phyloP scores from a whole-genome alignment of 2,329 filamentous ascomycete genomes.

The Calonectria leucothoes region DNA sequence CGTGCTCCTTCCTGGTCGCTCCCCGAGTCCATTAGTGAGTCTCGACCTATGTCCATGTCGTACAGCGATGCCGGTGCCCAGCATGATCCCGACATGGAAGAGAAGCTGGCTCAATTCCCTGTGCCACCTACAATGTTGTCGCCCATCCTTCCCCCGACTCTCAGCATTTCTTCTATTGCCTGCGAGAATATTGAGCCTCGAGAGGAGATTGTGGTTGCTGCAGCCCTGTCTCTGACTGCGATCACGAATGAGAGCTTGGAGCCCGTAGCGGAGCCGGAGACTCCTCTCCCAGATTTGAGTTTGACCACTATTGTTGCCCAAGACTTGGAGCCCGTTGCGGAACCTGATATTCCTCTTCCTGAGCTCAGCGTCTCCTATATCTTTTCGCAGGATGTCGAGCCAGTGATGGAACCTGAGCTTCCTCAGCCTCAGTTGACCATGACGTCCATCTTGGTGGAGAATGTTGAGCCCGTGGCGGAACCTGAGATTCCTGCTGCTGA shows the following conservation, averaged over 20 bases:
- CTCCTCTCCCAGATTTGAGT: slow-evolving; percentile 39
- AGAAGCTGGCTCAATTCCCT: slow-evolving; percentile 66
- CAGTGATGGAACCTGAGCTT: slow-evolving; percentile 41
- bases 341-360: slow-evolving; percentile 36
- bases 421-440: slow-evolving; percentile 40
- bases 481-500: slow-evolving; percentile 33
- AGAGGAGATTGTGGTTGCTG: slow-evolving; percentile 48
- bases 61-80: slow-evolving; percentile 67
- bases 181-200: slow-evolving; percentile 57
- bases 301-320: slow-evolving; percentile 43
- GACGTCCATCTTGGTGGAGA: slow-evolving; percentile 40
- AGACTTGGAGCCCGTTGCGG: slow-evolving; percentile 43
- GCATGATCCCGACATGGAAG: slow-evolving; percentile 61
- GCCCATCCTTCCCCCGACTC: slow-evolving; percentile 47
- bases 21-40: slow-evolving; percentile 41
- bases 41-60: slow-evolving; percentile 61
- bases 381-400: slow-evolving; percentile 41
- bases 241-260: slow-evolving; percentile 49
- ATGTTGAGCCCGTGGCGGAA: slow-evolving; percentile 43
- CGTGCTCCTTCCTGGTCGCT: slow-evolving; percentile 41
- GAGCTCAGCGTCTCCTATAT: slow-evolving; percentile 41
- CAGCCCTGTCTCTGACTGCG: slow-evolving; percentile 47
- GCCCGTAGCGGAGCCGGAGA: slow-evolving; percentile 43
- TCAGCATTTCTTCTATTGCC: slow-evolving; percentile 59
- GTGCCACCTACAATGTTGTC: slow-evolving; percentile 60